These are phyloP conservation scores for Calonectria pauciramosa DNA, from an alignment of 2,329 filamentous ascomycete species.

Conservation along the genomic window DNA sequence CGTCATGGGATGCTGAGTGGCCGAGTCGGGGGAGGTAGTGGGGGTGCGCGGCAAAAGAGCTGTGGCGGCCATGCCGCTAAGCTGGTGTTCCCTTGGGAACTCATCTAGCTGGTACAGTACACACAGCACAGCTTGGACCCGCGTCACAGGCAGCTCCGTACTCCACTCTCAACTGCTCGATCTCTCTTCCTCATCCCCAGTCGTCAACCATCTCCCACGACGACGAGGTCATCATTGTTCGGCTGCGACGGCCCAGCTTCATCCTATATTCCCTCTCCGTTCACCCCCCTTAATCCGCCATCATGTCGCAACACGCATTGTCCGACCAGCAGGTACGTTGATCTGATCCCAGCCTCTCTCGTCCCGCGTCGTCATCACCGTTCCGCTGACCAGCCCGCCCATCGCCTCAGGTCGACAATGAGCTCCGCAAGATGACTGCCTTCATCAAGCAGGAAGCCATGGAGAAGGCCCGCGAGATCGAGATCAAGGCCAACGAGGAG, in stretches of 20 bases:
- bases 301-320: slow-evolving; percentile 96
- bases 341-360: slow-evolving; percentile 34
- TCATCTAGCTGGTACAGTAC: slow-evolving; percentile 2
- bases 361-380: slow-evolving; percentile 22
- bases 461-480: slow-evolving; percentile 97
- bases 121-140: slow-evolving; percentile 34
- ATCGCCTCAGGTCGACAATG: slow-evolving; percentile 83
- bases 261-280: slow-evolving; percentile 1
- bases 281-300: slow-evolving; percentile 52
- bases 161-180: slow-evolving; percentile 36
- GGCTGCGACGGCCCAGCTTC: slow-evolving; percentile 16
- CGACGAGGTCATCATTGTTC: slow-evolving; percentile 40
- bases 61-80: slow-evolving; percentile 40
- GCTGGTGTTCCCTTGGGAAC: slow-evolving; percentile 23
- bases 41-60: slow-evolving; percentile 17
- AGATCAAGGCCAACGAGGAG: slow-evolving; percentile 98
- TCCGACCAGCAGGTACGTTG: slow-evolving; percentile 92
- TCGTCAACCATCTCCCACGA: slow-evolving; percentile 24
- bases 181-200: slow-evolving; percentile 35
- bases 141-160: slow-evolving; percentile 48
- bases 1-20: slow-evolving; percentile 36
- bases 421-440: slow-evolving; percentile 99
- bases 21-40: slow-evolving; percentile 12
- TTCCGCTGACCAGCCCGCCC: slow-evolving; percentile 32
- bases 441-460: slow-evolving; percentile 99